Base-by-base conservation (phyloP, 805 yeast species). In the Candida pini region DNA sequence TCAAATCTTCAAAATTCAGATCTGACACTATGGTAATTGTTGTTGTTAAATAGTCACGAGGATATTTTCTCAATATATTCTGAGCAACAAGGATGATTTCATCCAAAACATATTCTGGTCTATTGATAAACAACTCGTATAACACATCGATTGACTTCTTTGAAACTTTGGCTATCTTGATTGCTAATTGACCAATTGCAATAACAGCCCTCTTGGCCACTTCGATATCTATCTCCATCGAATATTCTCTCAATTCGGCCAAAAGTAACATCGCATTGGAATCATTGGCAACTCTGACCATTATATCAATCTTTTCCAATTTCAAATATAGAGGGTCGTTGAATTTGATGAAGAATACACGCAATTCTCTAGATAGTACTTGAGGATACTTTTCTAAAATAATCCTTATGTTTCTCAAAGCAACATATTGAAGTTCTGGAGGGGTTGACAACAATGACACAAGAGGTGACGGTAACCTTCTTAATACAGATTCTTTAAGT, bases 361-460 rank as follows among this genome's bases (percentile, higher is more conserved):
- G 74, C 49, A 88, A 64, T 54, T 90, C 96, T 44, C 78, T 77
- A 13, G 81, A 68, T 39, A 90, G 66, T 16, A 90, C 68, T 31
- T 69, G 71, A 5, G 98, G 97, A 58, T 85, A 87, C 58, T 84
- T 84, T 53, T 89, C 96, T 43, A 90, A 68, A 30, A 90, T 78
- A 48, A 90, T 81, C 56, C 96, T 73, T 41, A 92, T 88, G 59
- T 92, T 92, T 56, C 88, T 82, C 50, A 90, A 67, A 1, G 96
- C 92, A 30, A 90, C 96, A 51, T 82, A 90, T 61, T 92, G 97
- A 31, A 94, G 85, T 59, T 92, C 98, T 2, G 96, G 95, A 9
- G 95, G 84, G 6, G 88, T 78, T 7, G 90, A 81, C 40, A 89
- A 78, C 41, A 90, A 63, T 0, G 97, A 86, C 8, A 89, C 95